phyloP scores from a whole-genome alignment of 2,329 filamentous ascomycete species.

The Alternaria ventricosa region DNA sequence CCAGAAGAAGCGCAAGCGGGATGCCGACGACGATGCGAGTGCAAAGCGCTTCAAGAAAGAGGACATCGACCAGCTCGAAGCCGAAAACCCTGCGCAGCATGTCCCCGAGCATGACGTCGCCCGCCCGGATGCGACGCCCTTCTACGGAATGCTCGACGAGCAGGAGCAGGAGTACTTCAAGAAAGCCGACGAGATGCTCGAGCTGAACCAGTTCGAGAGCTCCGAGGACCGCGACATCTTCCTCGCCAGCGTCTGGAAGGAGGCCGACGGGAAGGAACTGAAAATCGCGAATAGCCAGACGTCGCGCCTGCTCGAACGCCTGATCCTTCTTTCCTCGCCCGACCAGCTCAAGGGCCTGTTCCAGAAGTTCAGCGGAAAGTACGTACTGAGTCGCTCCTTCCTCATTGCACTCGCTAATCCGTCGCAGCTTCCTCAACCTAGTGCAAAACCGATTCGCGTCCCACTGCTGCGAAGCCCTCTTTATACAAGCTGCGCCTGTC shows the following conservation, averaged over 20 bases:
- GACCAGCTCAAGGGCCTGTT: constrained; percentile 87
- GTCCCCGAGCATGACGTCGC: constrained; percentile 38
- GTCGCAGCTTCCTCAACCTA: constrained; percentile 74
- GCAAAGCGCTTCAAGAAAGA: constrained; percentile 46
- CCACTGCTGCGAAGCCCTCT: constrained; percentile 95
- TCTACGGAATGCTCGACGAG: constrained; percentile 91
- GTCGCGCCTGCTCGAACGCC: constrained; percentile 86
- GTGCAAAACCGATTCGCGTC: constrained; percentile 96
- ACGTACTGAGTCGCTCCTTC: constrained; percentile 33
- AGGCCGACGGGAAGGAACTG: constrained; percentile 89
- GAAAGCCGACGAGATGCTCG: constrained; percentile 85
- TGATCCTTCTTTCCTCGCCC: constrained; percentile 81
- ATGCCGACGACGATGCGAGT: constrained; percentile 41
- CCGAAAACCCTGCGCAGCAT: constrained; percentile 23
- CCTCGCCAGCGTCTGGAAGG: constrained; percentile 81
- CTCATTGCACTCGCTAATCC: constrained; percentile 16
- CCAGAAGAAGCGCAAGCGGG: constrained; percentile 55
- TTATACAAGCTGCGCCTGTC: constrained; percentile 78
- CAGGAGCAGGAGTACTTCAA: constrained; percentile 97
- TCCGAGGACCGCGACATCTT: constrained; percentile 64
- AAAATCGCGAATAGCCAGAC: constrained; percentile 96
- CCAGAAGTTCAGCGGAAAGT: constrained; percentile 80
- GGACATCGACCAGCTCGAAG: constrained; percentile 19
- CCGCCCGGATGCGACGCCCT: constrained; percentile 67
- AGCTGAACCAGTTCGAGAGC: constrained; percentile 84